Evolutionary conservation across 2,329 filamentous ascomycete genomes (phyloP).

Genomic region (Hypoxylon sp.): DNA sequence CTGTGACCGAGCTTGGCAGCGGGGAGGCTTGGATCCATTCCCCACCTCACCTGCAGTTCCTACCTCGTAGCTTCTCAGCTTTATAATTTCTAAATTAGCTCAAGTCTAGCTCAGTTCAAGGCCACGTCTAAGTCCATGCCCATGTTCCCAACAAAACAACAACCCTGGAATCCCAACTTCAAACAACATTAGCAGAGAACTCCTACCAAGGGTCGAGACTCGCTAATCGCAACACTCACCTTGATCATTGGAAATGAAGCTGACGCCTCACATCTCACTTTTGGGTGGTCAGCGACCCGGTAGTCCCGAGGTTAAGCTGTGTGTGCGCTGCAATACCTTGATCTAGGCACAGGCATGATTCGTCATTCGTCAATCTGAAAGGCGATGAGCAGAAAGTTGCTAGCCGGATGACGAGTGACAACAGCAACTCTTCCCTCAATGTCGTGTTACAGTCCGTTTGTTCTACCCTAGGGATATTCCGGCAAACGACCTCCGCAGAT

Average conservation of each 20-base stretch:
- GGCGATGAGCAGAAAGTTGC: slow-evolving; percentile 20
- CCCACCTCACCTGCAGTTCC: background rate
- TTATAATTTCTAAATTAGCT: background rate
- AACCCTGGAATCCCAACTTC: background rate
- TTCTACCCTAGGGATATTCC: slow-evolving; percentile 25
- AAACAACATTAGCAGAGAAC: background rate
- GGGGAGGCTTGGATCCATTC: background rate
- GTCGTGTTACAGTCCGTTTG: slow-evolving; percentile 39
- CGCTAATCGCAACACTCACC: background rate
- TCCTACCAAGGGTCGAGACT: too few relatives aligned
- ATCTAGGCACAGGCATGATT: slow-evolving; percentile 29
- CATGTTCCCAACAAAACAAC: background rate
- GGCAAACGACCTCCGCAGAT: slow-evolving; percentile 15
- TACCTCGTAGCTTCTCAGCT: background rate
- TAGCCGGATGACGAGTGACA: slow-evolving; percentile 38
- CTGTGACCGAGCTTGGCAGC: slow-evolving; percentile 34
- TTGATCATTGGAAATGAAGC: slow-evolving; percentile 7
- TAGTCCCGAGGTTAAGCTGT: slow-evolving; percentile 4
- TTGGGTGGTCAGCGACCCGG: background rate
- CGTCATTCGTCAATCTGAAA: slow-evolving; percentile 16
- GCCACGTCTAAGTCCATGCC: too few relatives aligned
- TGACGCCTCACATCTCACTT: slow-evolving; percentile 8
- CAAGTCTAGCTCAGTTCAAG: background rate
- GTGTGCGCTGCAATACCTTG: slow-evolving; percentile 9
- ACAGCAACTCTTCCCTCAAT: slow-evolving; percentile 26